Base-by-base conservation (phyloP, 805 yeast genomes). In the Candida gorgasii region DNA sequence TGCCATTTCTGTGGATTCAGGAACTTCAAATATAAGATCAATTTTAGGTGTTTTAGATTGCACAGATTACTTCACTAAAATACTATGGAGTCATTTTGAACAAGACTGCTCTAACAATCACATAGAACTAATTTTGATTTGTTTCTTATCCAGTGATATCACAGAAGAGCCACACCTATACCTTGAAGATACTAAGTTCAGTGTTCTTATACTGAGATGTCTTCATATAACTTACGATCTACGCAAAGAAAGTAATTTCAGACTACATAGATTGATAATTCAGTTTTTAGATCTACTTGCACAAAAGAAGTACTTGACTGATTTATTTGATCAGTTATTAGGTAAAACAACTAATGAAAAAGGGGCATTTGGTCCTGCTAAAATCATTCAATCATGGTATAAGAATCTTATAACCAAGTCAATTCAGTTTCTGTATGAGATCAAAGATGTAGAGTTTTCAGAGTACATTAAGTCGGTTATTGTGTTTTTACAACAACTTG, bases 51-150 rank as follows among this genome's bases (percentile, higher is more conserved):
- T 20, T 4, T 22, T 34, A 13, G 28, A 34, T 9, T 23, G 23
- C 23, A 16, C 28, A 13, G 8, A 34, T 2, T 34, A 34, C 15
- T 34, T 36, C 23, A 6, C 17, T 18, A 18, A 19, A 29, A 30
- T 38, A 16, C 11, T 38, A 22, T 38, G 41, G 41, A 61, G 59
- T 9, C 48, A 56, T 31, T 71, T 72, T 44, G 65, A 66, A 37
- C 57, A 56, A 8, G 75, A 73, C 44, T 59, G 65, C 7, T 58
- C 74, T 2, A 54, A 61, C 34, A 64, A 61, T 19, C 79, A 75
- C 49, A 55, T 75, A 4, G 65, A 67, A 27, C 51, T 65, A 36
- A 54, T 73, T 56, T 61, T 46, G 1, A 30, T 48, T 4, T 36
- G 59, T 9, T 12, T 53, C 2, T 43, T 40, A 6, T 47, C 52